These are phyloP conservation scores for Graphilbum fragrans DNA, from an alignment of 2,329 filamentous ascomycete genomes.

Conservation along the genomic window DNA sequence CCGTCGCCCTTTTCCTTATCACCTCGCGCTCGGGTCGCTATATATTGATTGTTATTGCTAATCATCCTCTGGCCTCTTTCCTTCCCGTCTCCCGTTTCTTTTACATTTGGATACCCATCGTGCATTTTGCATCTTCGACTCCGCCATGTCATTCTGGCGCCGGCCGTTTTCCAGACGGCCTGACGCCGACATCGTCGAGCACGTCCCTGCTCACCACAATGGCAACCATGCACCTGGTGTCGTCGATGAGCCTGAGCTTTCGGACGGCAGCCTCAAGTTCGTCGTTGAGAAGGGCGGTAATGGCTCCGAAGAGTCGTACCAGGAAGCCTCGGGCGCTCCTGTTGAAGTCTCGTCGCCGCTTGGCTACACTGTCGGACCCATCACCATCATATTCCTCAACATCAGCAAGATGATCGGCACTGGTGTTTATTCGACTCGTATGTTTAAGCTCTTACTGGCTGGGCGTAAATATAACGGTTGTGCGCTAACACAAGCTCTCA, in stretches of 20 bases:
- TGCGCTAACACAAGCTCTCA: constrained; percentile 16
- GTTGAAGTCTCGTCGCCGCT: constrained; percentile 46
- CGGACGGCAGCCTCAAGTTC: constrained; percentile 3
- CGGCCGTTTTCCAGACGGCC: constrained; percentile 1
- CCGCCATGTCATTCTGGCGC: constrained; percentile 3
- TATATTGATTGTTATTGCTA: too few relatives aligned
- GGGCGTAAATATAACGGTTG: too few relatives aligned
- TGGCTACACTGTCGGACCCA: constrained; percentile 41
- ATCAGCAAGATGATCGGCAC: constrained; percentile 52
- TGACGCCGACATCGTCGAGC: background rate
- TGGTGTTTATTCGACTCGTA: constrained; percentile 50
- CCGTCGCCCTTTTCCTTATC: too few relatives aligned
- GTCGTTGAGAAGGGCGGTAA: constrained; percentile 9
- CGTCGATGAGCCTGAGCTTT: background rate
- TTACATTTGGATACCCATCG: too few relatives aligned
- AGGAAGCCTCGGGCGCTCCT: constrained; percentile 49
- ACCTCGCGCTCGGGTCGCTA: too few relatives aligned
- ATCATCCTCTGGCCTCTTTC: too few relatives aligned
- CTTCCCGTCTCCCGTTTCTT: too few relatives aligned
- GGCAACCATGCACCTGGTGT: background rate
- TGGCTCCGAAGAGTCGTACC: constrained; percentile 16
- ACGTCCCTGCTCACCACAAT: background rate
- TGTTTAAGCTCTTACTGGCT: constrained; percentile 18
- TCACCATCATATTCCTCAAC: constrained; percentile 47
- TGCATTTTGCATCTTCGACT: background rate